Conservation (phyloP, 768 basidiomycete species). For the Phaeolepiota aurea region DNA sequence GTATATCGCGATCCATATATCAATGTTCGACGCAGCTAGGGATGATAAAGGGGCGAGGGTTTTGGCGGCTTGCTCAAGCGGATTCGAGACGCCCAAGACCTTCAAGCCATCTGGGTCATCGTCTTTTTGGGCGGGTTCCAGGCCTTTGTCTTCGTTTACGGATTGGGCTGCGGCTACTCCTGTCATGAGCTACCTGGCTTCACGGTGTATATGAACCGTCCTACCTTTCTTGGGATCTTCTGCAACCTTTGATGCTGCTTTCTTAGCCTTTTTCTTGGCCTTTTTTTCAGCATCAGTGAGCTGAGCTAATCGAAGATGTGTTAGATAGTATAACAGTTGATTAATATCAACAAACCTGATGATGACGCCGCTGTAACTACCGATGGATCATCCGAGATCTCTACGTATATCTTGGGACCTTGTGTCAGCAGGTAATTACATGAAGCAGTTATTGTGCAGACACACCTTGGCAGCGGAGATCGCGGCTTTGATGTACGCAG, state of each 20-base stretch:
- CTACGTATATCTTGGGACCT: conserved; percentile 64
- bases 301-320: conserved; percentile 18
- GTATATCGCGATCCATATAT: conserved; percentile 68
- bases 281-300: conserved; percentile 66
- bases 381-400: conserved; percentile 63
- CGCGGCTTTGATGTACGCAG: conserved; percentile 66
- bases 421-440: conserved; percentile 6
- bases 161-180: conserved; percentile 21
- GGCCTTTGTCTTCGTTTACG: conserved; percentile 61
- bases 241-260: conserved; percentile 55
- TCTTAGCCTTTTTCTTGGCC: conserved; percentile 83
- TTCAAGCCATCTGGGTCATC: conserved; percentile 82
- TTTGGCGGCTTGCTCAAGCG: conserved; percentile 70
- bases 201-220: conserved; percentile 6
- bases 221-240: conserved; percentile 71
- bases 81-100: conserved; percentile 51
- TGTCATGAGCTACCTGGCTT: not conserved
- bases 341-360: conserved; percentile 21
- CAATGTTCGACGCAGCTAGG: conserved; percentile 43
- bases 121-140: conserved; percentile 55
- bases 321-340: not conserved
- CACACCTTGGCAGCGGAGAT: conserved; percentile 61
- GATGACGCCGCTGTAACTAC: conserved; percentile 36
- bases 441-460: not conserved
- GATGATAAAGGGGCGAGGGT: conserved; percentile 55